Base-by-base conservation (phyloP, 2,329 filamentous ascomycete genomes). In the Venturia oleaginea region DNA sequence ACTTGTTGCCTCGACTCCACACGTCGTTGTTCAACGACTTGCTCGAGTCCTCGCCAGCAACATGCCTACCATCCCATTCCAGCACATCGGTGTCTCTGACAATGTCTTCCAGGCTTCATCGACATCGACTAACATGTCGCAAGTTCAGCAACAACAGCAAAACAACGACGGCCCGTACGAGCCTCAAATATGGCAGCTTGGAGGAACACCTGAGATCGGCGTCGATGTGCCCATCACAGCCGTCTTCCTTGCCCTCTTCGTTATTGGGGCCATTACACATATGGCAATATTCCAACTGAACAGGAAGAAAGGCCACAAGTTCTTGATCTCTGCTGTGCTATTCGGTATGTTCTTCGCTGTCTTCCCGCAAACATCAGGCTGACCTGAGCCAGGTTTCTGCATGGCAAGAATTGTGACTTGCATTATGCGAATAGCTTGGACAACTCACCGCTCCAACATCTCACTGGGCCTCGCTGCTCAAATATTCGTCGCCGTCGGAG, bases 401-500 rank as follows among this genome's bases (percentile, higher is more conserved):
- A 76, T 78, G 72, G 72, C 76, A 11, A 72, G 79, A 27, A 71
- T 78, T 17, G 61, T 74, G 13, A 79, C 78, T 5, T 75, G 72
- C 51, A 71, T 72, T 32, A 68, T 80, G 42, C 72, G 74, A 37
- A 72, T 76, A 19, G 70, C 74, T 24, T 71, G 69, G 17, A 66
- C 75, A 69, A 62, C 68, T 54, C 67, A 71, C 5, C 73, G 72
- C 2, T 66, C 67, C 13, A 80, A 82, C 66, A 69, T 82, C 40
- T 71, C 69, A 11, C 71, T 86, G 4, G 81, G 78, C 2, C 82
- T 86, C 60, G 82, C 83, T 0, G 84, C 89, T 3, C 80, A 80
- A 68, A 83, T 94, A 71, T 86, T 94, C 69, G 84, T 90, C 65
- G 84, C 86, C 55, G 86, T 88, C 0, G 91, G 90, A 51, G 85